phyloP scores from a whole-genome alignment of 106 monocot species.

The Dendrobium officinale region DNA sequence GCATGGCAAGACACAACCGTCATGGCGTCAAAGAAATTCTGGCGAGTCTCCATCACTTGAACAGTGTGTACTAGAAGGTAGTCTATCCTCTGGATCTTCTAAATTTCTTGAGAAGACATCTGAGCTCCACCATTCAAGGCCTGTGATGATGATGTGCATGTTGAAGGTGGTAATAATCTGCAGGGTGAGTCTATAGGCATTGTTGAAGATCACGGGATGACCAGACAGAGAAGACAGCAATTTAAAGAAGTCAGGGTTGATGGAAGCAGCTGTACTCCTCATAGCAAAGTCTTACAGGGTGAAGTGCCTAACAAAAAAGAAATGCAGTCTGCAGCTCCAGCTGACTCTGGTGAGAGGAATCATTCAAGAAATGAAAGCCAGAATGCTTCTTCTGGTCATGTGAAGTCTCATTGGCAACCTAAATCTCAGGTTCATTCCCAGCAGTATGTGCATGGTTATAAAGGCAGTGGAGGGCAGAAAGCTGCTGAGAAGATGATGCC shows the following conservation, averaged over 20 bases:
- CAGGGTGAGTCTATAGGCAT: not conserved
- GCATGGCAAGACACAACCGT: slow-evolving; percentile 35
- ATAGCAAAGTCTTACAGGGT: no score
- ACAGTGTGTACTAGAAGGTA: slow-evolving; percentile 16
- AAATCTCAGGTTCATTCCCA: slow-evolving; percentile 32
- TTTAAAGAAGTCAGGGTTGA: slow-evolving; percentile 16
- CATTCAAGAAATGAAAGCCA: slow-evolving; percentile 13
- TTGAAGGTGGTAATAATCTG: slow-evolving; percentile 9
- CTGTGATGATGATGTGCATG: slow-evolving; percentile 2
- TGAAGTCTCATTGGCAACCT: slow-evolving; percentile 46
- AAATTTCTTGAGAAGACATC: slow-evolving; percentile 11
- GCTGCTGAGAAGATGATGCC: slow-evolving; percentile 5
- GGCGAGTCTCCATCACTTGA: slow-evolving; percentile 6
- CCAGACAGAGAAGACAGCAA: slow-evolving; percentile 21
- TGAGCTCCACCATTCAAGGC: slow-evolving; percentile 13
- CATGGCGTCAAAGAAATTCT: slow-evolving; percentile 56
- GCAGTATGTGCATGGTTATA: not conserved
- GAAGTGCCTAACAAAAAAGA: not conserved
- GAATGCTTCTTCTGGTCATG: slow-evolving; percentile 14
- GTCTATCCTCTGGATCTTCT: slow-evolving; percentile 6
- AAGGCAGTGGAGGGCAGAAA: slow-evolving; percentile 11
- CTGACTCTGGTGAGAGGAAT: slow-evolving; percentile 20
- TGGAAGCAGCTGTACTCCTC: not conserved
- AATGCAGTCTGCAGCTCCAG: slow-evolving; percentile 9
- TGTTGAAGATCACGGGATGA: slow-evolving; percentile 13